phyloP scores from a whole-genome alignment of 148 eudicot genomes.

The Limonium bicolor region DNA sequence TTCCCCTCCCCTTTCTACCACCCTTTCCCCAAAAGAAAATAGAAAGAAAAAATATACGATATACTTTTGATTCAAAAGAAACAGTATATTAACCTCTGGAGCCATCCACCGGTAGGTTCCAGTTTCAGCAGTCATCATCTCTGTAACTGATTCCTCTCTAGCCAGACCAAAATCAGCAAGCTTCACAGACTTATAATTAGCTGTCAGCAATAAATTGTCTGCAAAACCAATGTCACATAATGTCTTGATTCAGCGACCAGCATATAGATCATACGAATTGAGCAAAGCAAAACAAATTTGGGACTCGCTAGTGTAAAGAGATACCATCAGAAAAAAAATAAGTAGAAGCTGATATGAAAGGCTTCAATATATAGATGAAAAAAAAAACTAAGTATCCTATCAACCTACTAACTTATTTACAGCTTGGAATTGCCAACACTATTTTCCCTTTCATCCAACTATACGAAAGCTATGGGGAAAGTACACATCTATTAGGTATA shows the following conservation, averaged over 20 bases:
- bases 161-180: slow-evolving; percentile 99
- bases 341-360: too few species aligned
- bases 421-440: too few species aligned
- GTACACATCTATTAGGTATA: too few species aligned
- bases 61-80: not conserved
- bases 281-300: too few species aligned
- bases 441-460: too few species aligned
- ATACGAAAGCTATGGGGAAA: too few species aligned
- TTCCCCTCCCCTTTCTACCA: not conserved
- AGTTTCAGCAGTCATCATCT: slow-evolving; percentile 99
- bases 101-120: slow-evolving; percentile 99
- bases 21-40: not conserved
- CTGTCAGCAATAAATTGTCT: slow-evolving; percentile 95
- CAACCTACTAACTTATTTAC: too few species aligned
- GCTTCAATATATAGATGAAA: too few species aligned
- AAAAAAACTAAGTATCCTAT: too few species aligned
- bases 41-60: not conserved
- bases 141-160: slow-evolving; percentile 91
- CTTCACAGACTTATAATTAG: slow-evolving; percentile 71
- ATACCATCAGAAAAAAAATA: too few species aligned
- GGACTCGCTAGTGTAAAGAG: too few species aligned
- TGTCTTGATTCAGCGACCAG: slow-evolving; percentile 4
- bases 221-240: slow-evolving; percentile 16
- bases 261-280: too few species aligned
- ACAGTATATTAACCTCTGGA: slow-evolving; percentile 61